Evolutionary conservation across 140 eudicot genomes (phyloP).

Genomic region (Erigeron philadelphicus): DNA sequence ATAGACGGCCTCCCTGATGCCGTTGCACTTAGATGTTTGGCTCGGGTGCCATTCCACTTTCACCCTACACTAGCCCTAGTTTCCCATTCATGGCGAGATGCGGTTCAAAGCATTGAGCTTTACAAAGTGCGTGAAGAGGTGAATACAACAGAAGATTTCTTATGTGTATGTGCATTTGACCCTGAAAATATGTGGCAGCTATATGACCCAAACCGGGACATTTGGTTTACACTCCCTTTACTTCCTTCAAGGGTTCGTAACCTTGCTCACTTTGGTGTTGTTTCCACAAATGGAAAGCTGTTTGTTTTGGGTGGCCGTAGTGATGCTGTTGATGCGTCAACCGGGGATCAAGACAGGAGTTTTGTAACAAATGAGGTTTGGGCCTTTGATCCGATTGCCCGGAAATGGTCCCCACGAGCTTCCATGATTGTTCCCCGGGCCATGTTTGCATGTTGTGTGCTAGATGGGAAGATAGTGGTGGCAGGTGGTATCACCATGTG

Average conservation of each 20-base stretch:
- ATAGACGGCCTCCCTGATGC: conserved; percentile 98
- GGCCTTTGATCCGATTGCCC: conserved; percentile 67
- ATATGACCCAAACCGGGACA: conserved; percentile 70
- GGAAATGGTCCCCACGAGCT: conserved; percentile 71
- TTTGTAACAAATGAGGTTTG: conserved; percentile 82
- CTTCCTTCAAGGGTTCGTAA: conserved; percentile 77
- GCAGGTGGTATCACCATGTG: conserved; percentile 95
- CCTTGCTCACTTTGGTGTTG: conserved; percentile 76
- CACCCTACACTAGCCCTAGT: conserved; percentile 67
- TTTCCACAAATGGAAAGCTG: conserved; percentile 65
- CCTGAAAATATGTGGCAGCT: conserved; percentile 93
- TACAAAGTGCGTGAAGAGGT: conserved; percentile 77
- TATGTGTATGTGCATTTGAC: conserved; percentile 84
- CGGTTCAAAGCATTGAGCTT: conserved; percentile 67
- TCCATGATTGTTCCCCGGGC: conserved; percentile 88
- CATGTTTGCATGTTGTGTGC: conserved; percentile 89
- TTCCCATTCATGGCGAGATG: conserved; percentile 82
- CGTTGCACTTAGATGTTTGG: conserved; percentile 83
- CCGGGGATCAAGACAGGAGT: conserved; percentile 90
- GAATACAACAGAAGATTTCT: conserved; percentile 51
- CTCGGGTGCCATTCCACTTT: conserved; percentile 80
- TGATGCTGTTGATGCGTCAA: conserved; percentile 80
- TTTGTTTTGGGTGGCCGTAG: conserved; percentile 96
- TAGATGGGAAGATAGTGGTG: conserved; percentile 77
- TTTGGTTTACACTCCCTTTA: conserved; percentile 82